A percentile compares a stretch with the other conserved stretches of the same genome.
These are phyloP conservation scores for Diversispora eburnea DNA, from an alignment of 192 early-diverging fungal species.

Conservation along the genomic window DNA sequence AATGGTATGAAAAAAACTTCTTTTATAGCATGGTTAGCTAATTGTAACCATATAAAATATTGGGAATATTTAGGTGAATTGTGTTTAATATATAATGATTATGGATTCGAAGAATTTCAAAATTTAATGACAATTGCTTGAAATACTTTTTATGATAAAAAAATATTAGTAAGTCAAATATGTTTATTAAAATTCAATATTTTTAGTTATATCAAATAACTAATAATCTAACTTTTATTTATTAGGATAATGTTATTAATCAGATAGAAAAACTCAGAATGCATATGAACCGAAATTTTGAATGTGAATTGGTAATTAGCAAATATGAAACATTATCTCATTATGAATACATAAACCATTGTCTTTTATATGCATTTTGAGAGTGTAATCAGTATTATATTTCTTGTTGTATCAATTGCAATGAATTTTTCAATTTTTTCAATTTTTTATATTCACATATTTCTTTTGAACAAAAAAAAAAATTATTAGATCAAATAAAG, in stretches of 20 bases:
- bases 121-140: background rate
- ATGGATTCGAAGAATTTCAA: conserved; percentile 1
- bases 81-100: conserved; percentile 16
- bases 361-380: background rate
- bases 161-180: background rate
- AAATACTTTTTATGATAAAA: background rate
- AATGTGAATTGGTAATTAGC: too few relatives aligned
- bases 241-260: background rate
- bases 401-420: background rate
- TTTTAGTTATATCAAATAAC: background rate
- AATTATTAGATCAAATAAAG: background rate
- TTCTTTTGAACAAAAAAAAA: too few relatives aligned
- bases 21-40: background rate
- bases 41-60: background rate
- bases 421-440: conserved; percentile 3
- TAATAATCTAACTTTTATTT: background rate
- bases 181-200: background rate
- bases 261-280: background rate
- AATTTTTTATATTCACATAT: background rate
- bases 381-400: background rate
- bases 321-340: background rate
- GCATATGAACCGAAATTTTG: background rate
- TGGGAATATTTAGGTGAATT: background rate
- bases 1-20: background rate
- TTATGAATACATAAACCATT: background rate